Evolutionary conservation across 768 basidiomycete species (phyloP).

Genomic region (Russula brevipes): DNA sequence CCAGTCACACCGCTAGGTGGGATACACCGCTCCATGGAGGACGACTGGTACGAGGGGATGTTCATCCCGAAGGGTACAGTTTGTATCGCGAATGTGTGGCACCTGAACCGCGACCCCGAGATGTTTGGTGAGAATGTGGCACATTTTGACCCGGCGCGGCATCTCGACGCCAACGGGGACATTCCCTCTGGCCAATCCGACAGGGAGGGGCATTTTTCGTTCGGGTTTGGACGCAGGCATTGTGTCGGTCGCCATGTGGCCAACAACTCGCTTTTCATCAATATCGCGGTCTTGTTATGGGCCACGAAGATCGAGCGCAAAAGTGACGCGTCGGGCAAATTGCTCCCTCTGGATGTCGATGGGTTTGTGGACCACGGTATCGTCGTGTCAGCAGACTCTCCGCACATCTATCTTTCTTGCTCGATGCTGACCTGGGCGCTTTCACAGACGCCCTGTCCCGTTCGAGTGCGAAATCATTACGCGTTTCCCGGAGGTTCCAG

Average conservation of each 20-base stretch:
- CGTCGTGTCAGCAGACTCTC: neutral
- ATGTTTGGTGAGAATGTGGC: neutral
- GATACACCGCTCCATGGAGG: neutral
- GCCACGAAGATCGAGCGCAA: conserved; percentile 23
- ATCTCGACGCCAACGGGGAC: neutral
- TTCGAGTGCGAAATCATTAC: conserved; percentile 5
- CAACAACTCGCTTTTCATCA: conserved; percentile 33
- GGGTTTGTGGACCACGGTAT: neutral
- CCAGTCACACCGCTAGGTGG: neutral
- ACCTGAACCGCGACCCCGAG: neutral
- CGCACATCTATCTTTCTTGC: too few relatives aligned
- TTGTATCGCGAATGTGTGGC: neutral
- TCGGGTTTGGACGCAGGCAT: conserved; percentile 28
- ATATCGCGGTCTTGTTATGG: conserved; percentile 31
- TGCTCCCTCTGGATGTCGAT: conserved; percentile 8
- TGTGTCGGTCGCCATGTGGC: conserved; percentile 12
- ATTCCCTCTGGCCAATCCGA: neutral
- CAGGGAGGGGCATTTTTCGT: conserved; percentile 25
- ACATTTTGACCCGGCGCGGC: neutral
- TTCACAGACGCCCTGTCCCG: conserved; percentile 9
- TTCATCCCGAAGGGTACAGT: neutral
- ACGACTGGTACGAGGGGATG: conserved; percentile 4
- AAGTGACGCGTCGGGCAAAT: neutral
- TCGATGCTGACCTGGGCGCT: neutral
- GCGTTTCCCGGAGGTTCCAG: conserved; percentile 8